phyloP scores from a whole-genome alignment of 2,329 filamentous ascomycete species.

The Claviceps monticola region DNA sequence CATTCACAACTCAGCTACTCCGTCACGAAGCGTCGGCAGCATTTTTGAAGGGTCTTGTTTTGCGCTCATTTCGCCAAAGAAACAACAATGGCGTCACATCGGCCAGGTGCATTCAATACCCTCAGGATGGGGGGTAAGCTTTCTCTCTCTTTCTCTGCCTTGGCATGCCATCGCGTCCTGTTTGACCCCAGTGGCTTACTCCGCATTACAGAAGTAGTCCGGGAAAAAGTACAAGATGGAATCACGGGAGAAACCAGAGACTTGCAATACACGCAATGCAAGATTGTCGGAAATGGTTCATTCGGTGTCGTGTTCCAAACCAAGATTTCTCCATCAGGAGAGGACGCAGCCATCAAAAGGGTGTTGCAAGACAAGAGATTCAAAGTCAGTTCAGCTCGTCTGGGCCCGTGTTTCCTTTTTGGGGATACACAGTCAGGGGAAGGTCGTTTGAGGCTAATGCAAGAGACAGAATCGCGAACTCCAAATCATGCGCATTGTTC shows the following conservation, averaged over 20 bases:
- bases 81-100: constrained; percentile 66
- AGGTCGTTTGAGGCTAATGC: neutral
- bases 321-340: constrained; percentile 91
- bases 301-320: constrained; percentile 99
- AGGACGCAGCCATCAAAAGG: constrained; percentile 97
- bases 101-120: constrained; percentile 74
- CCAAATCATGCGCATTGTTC: constrained; percentile 98
- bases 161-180: constrained; percentile 1
- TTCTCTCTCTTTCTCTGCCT: constrained; percentile 4
- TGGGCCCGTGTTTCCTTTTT: too few species aligned
- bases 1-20: constrained; percentile 11
- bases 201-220: constrained; percentile 65
- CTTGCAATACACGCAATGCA: constrained; percentile 97
- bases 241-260: constrained; percentile 93
- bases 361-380: constrained; percentile 98
- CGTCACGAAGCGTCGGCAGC: constrained; percentile 14
- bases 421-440: too few species aligned
- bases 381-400: constrained; percentile 53
- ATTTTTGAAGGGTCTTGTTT: constrained; percentile 11
- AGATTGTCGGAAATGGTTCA: constrained; percentile 97
- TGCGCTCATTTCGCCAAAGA: constrained; percentile 10
- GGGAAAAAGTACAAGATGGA: constrained; percentile 97
- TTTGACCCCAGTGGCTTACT: constrained; percentile 13
- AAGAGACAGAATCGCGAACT: constrained; percentile 77
- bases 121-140: constrained; percentile 94